Conservation (phyloP, 208 protist species). For the Naegleria gruberi region DNA sequence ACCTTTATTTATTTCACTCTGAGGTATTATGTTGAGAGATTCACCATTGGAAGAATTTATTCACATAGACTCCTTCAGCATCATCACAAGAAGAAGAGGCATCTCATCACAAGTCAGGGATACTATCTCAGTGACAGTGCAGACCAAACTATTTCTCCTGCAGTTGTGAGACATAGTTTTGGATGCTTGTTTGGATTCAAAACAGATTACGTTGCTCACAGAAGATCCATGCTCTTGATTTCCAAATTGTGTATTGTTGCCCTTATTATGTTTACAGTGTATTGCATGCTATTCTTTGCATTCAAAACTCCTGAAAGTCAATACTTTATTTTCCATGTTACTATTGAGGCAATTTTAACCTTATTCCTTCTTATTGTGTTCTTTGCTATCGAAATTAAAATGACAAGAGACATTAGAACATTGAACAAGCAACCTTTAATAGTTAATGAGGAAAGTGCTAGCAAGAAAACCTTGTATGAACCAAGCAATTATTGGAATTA, state of each 20-base stretch:
- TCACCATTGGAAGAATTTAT: neutral
- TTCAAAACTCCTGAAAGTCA: neutral
- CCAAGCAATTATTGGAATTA: neutral
- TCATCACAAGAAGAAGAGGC: neutral
- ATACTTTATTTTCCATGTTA: neutral
- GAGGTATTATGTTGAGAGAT: neutral
- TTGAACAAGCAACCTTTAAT: neutral
- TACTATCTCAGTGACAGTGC: neutral
- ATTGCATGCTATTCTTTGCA: neutral
- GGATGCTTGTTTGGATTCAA: neutral
- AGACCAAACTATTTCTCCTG: neutral
- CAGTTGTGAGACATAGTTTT: neutral
- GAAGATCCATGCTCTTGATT: neutral
- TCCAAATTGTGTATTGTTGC: neutral
- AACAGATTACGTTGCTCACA: neutral
- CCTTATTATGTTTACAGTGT: neutral
- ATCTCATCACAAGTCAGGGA: neutral
- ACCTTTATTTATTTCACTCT: neutral
- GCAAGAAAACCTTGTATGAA: neutral
- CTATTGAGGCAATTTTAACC: neutral
- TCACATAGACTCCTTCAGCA: neutral
- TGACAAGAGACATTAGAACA: neutral
- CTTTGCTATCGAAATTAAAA: neutral
- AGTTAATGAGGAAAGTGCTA: neutral
- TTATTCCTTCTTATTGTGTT: neutral